Evolutionary conservation across 208 protist species (phyloP).

Genomic region (Crithidia sp.): DNA sequence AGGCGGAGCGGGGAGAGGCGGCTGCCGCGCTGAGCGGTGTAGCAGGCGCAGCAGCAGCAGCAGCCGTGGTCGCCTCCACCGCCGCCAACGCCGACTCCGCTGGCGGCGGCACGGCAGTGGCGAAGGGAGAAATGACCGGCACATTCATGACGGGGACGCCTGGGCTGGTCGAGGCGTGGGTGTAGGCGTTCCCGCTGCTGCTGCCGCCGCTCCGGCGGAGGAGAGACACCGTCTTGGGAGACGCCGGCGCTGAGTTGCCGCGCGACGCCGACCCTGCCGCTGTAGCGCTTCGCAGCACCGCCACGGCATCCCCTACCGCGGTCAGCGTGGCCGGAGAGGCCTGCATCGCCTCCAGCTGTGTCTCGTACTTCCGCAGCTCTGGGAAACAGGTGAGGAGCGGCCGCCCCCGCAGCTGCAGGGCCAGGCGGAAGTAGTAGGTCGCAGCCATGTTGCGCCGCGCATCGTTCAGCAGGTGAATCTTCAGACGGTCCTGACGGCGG

Average conservation of each 20-base stretch:
- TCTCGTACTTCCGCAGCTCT: conserved; percentile 23
- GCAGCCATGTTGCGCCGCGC: conserved; percentile 31
- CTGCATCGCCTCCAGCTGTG: conserved; percentile 28
- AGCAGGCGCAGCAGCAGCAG: no score
- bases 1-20: neutral
- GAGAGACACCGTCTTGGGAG: neutral
- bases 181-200: neutral
- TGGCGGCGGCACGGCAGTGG: neutral
- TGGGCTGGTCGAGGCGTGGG: neutral
- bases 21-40: neutral
- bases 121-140: conserved; percentile 2
- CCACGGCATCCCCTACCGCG: neutral
- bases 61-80: neutral
- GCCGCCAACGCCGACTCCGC: neutral
- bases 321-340: conserved; percentile 9
- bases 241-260: neutral
- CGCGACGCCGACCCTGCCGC: neutral
- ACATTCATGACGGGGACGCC: neutral
- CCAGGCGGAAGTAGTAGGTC: conserved; percentile 45
- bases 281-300: conserved; percentile 4
- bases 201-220: neutral
- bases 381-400: conserved; percentile 39
- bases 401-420: conserved; percentile 45
- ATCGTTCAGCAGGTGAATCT: conserved; percentile 27
- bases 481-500: neutral